phyloP scores from a whole-genome alignment of 2,329 filamentous ascomycete species.

The Colletotrichum sp. region DNA sequence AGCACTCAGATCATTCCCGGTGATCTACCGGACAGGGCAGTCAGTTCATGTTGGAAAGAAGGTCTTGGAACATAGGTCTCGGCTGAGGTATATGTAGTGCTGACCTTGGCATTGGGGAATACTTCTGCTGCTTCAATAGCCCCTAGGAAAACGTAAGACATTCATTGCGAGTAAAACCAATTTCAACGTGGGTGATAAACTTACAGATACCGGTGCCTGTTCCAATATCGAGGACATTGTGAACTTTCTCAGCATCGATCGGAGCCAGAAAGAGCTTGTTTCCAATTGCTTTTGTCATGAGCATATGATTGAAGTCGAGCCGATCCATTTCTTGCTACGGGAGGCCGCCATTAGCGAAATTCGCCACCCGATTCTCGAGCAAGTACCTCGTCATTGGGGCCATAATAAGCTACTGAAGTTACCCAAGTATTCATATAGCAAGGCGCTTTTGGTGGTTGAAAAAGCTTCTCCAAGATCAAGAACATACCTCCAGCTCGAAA shows the following conservation, averaged over 20 bases:
- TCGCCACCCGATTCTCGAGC: accelerated
- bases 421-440: not conserved
- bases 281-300: not conserved
- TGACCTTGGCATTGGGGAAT: not conserved
- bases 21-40: not conserved
- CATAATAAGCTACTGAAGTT: slow-evolving; percentile 24
- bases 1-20: not conserved
- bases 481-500: not conserved
- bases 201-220: not conserved
- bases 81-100: accelerated
- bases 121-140: not conserved
- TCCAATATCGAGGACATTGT: not conserved
- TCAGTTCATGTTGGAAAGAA: not conserved
- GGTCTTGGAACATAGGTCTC: not conserved
- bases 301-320: not conserved
- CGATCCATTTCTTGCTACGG: not conserved
- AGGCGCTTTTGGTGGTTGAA: accelerated
- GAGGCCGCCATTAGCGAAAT: not conserved
- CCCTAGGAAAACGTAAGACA: not conserved
- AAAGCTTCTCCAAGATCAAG: not conserved
- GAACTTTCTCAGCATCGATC: not conserved
- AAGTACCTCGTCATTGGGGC: slow-evolving; percentile 39
- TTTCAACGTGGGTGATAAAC: not conserved
- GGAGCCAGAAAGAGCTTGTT: not conserved
- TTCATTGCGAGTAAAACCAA: not conserved